Percentiles rank a stretch among this genome's conserved stretches.
phyloP scores from a whole-genome alignment of 345 rosid genomes.

The Sonneratia alba region DNA sequence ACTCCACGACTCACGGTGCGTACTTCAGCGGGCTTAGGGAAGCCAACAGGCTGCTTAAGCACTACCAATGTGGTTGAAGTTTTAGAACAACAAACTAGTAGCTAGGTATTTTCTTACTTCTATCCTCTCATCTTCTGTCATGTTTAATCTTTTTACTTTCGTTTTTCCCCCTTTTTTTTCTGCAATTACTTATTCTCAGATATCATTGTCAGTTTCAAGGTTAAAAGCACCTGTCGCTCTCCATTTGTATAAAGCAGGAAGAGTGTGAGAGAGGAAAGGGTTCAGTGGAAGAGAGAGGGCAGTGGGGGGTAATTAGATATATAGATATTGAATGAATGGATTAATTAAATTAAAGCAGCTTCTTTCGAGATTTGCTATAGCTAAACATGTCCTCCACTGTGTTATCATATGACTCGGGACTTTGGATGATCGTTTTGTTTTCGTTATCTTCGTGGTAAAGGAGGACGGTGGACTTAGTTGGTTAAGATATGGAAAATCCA shows the following conservation, averaged over 20 bases:
- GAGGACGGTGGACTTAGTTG: too few species aligned
- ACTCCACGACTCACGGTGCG: conserved; percentile 97
- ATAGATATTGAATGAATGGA: conserved; percentile 17
- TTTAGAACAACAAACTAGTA: conserved; percentile 10
- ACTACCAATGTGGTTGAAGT: conserved; percentile 47
- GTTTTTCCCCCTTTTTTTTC: conserved; percentile 17
- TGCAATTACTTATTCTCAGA: conserved; percentile 1
- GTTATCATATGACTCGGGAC: neutral
- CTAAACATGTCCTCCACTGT: neutral
- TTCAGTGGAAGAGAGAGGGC: conserved; percentile 21
- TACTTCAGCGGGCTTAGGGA: conserved; percentile 90
- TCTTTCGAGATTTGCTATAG: conserved; percentile 12
- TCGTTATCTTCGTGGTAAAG: too few species aligned
- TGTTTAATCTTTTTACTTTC: conserved; percentile 9
- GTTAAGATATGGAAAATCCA: too few species aligned
- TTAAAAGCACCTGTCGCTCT: conserved; percentile 9
- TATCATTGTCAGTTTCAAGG: conserved; percentile 6
- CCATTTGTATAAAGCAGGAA: neutral
- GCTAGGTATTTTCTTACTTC: conserved; percentile 19
- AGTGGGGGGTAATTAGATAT: conserved; percentile 33
- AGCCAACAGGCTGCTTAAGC: conserved; percentile 91
- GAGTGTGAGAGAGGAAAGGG: conserved; percentile 8
- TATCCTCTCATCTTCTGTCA: neutral
- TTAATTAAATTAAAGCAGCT: conserved; percentile 29
- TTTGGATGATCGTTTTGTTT: neutral